Evolutionary conservation across 2,329 filamentous ascomycete species (phyloP).

Genomic region (Penicillium occitanis): DNA sequence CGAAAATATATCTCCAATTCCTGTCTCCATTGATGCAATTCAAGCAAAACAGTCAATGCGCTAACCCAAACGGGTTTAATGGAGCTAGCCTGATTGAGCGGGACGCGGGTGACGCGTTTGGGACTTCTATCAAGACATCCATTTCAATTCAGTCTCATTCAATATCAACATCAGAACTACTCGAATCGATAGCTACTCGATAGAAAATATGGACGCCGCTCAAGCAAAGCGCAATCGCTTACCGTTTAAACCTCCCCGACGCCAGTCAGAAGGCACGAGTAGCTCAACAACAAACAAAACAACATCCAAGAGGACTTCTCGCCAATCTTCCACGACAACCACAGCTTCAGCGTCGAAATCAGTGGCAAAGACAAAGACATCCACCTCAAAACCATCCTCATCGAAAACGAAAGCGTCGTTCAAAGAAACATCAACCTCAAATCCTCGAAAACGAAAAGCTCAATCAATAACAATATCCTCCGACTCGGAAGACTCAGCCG

Average conservation of each 20-base stretch:
- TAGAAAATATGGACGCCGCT: neutral
- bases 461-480: constrained; percentile 16
- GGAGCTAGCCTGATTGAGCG: constrained; percentile 11
- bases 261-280: constrained; percentile 30
- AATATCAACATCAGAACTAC: neutral
- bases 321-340: constrained; percentile 18
- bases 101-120: constrained; percentile 12
- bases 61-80: constrained; percentile 6
- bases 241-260: constrained; percentile 48
- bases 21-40: neutral
- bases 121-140: neutral
- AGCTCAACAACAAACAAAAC: constrained; percentile 26
- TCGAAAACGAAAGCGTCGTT: constrained; percentile 11
- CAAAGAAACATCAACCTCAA: constrained; percentile 23
- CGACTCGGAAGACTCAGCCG: constrained; percentile 8
- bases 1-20: neutral
- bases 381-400: constrained; percentile 23
- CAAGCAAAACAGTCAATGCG: neutral
- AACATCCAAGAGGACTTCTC: constrained; percentile 26
- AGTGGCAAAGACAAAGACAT: neutral
- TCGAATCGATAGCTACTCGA: neutral
- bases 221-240: constrained; percentile 39
- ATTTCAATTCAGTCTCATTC: neutral
- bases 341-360: constrained; percentile 7
- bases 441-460: constrained; percentile 20